Percentiles rank a stretch among this genome's conserved stretches.
Evolutionary conservation across 768 basidiomycete species (phyloP).

Genomic region (Solioccasus polychromus): DNA sequence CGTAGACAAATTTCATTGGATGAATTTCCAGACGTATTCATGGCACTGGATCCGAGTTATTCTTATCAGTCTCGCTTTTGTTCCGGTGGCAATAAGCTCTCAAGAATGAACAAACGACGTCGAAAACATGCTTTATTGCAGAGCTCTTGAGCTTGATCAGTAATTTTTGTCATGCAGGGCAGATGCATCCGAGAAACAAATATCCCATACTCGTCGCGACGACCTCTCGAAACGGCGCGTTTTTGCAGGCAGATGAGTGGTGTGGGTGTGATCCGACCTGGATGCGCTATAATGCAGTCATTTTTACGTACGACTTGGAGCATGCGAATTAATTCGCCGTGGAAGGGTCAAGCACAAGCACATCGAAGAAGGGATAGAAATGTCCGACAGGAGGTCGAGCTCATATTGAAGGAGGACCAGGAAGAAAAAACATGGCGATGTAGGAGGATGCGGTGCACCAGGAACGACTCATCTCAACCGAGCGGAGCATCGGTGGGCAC

Average conservation of each 20-base stretch:
- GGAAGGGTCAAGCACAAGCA: too few species aligned
- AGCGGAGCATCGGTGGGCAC: slow-evolving; percentile 5
- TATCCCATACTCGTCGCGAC: not conserved
- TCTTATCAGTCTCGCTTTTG: slow-evolving; percentile 4
- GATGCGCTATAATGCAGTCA: not conserved
- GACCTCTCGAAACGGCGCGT: not conserved
- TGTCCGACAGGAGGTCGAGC: not conserved
- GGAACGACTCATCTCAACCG: slow-evolving; percentile 6
- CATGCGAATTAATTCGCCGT: too few species aligned
- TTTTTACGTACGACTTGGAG: slow-evolving; percentile 10
- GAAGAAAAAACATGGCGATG: not conserved
- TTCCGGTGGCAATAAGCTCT: slow-evolving; percentile 20
- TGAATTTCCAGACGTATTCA: not conserved
- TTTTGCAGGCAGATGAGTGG: not conserved
- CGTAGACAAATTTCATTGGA: not conserved
- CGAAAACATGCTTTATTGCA: too few species aligned
- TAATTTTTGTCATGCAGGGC: not conserved
- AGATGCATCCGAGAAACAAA: not conserved
- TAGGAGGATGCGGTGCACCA: not conserved
- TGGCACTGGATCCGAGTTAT: slow-evolving; percentile 1
- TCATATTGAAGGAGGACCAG: not conserved
- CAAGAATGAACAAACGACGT: slow-evolving; percentile 6
- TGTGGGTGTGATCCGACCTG: slow-evolving; percentile 3
- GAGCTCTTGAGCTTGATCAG: not conserved
- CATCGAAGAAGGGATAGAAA: too few species aligned